Evolutionary conservation across 1,284 basidiomycete species (phyloP).

Genomic region (Tilletia caries): DNA sequence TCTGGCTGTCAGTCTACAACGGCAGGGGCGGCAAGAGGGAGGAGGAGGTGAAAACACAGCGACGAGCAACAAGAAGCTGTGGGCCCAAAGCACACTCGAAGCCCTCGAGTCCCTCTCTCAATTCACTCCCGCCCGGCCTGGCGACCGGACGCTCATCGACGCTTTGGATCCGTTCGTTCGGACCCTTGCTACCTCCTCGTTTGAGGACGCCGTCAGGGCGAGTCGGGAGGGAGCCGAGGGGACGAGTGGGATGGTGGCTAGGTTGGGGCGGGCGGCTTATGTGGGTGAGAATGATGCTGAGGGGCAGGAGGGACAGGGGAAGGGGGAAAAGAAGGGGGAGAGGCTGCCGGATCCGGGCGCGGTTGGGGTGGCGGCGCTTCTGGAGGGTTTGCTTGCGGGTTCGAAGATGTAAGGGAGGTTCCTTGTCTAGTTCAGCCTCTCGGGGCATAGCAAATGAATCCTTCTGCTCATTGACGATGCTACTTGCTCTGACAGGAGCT

Average conservation of each 20-base stretch:
- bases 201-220: conserved; percentile 51
- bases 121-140: conserved; percentile 61
- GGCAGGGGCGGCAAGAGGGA: conserved; percentile 15
- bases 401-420: background rate
- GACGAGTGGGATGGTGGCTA: conserved; percentile 59
- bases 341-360: conserved; percentile 62
- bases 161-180: conserved; percentile 60
- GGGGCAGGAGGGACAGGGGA: background rate
- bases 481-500: no score
- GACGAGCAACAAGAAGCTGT: conserved; percentile 36
- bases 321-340: conserved; percentile 18
- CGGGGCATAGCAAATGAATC: no score
- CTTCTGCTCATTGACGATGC: no score
- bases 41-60: conserved; percentile 28
- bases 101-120: conserved; percentile 49
- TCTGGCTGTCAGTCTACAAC: conserved; percentile 45
- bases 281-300: conserved; percentile 52
- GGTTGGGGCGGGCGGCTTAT: conserved; percentile 61
- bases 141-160: conserved; percentile 63
- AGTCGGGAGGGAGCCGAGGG: conserved; percentile 58
- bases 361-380: conserved; percentile 59
- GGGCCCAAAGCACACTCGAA: conserved; percentile 39
- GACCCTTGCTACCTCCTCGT: conserved; percentile 38
- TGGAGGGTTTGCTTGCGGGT: conserved; percentile 46
- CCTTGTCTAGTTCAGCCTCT: no score